Evolutionary conservation across 352 stramenopile species (phyloP).

Genomic region (Globisporangium acanthophoron): DNA sequence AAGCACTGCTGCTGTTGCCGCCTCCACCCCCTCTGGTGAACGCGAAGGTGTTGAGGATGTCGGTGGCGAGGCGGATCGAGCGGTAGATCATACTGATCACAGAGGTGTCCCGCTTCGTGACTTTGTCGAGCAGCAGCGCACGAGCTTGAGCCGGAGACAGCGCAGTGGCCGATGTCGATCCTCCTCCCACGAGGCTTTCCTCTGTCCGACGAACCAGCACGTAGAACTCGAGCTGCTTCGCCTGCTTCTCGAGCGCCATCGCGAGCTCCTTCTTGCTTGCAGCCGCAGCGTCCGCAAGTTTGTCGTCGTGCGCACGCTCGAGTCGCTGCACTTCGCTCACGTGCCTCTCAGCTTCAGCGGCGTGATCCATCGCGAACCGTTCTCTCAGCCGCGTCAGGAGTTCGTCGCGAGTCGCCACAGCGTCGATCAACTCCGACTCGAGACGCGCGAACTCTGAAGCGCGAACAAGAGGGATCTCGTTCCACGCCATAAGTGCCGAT

Average conservation of each 20-base stretch:
- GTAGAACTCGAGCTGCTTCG: slow-evolving; percentile 39
- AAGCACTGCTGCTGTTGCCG: neutral
- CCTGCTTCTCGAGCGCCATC: slow-evolving; percentile 34
- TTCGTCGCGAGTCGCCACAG: neutral
- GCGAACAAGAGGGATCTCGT: slow-evolving; percentile 1
- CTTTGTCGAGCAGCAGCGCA: slow-evolving; percentile 35
- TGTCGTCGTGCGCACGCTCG: neutral
- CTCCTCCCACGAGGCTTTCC: neutral
- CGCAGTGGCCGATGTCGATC: neutral
- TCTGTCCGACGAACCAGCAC: slow-evolving; percentile 16
- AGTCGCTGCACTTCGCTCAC: neutral
- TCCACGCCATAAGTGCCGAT: slow-evolving; percentile 5
- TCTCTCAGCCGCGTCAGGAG: neutral
- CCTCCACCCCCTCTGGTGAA: slow-evolving; percentile 10
- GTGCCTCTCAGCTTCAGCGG: neutral
- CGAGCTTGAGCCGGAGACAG: slow-evolving; percentile 16
- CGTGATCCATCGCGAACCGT: neutral
- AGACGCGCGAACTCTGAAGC: neutral
- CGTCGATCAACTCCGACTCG: neutral
- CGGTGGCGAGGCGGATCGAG: slow-evolving; percentile 56
- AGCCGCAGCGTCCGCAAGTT: neutral
- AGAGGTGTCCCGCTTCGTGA: slow-evolving; percentile 54
- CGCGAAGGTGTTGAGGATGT: slow-evolving; percentile 50
- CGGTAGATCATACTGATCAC: slow-evolving; percentile 62
- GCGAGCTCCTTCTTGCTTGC: slow-evolving; percentile 15